Percentiles rank a stretch among this genome's conserved stretches.
Conservation (phyloP, 1,139 yeast genomes). For the Pichia inconspicua region DNA sequence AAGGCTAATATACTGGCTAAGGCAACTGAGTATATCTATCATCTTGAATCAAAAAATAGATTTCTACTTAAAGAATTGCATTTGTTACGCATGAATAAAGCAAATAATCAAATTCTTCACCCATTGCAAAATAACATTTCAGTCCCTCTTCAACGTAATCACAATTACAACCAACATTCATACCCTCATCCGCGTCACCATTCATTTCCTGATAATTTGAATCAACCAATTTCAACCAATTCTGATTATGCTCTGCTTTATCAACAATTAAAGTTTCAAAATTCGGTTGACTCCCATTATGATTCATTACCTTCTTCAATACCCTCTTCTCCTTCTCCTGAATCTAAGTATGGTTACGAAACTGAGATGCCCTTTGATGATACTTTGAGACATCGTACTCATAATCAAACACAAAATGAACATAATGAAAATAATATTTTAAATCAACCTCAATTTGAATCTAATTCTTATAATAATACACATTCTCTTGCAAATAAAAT, state of each 20-base stretch:
- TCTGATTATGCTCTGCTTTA: not conserved
- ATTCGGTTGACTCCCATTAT: not conserved
- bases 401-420: not conserved
- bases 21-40: constrained; percentile 85
- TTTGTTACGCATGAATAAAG: constrained; percentile 6
- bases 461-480: not conserved
- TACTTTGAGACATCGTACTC: not conserved
- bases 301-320: not conserved
- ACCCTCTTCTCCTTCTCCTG: not conserved
- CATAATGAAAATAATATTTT: not conserved
- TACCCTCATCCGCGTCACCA: not conserved
- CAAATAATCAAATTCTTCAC: not conserved
- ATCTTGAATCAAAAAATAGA: constrained; percentile 65
- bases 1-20: constrained; percentile 84
- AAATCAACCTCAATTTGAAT: not conserved
- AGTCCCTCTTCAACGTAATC: too few species aligned
- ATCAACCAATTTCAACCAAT: not conserved
- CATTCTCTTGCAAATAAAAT: constrained; percentile 18
- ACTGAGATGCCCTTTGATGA: not conserved
- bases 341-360: not conserved
- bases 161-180: not conserved
- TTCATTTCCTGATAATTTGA: too few species aligned
- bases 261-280: not conserved
- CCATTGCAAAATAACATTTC: too few species aligned
- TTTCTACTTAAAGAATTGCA: constrained; percentile 42